Percentiles rank a stretch among this genome's conserved stretches.
phyloP scores from a whole-genome alignment of 2,329 filamentous ascomycete species.

The Knufia fluminis region DNA sequence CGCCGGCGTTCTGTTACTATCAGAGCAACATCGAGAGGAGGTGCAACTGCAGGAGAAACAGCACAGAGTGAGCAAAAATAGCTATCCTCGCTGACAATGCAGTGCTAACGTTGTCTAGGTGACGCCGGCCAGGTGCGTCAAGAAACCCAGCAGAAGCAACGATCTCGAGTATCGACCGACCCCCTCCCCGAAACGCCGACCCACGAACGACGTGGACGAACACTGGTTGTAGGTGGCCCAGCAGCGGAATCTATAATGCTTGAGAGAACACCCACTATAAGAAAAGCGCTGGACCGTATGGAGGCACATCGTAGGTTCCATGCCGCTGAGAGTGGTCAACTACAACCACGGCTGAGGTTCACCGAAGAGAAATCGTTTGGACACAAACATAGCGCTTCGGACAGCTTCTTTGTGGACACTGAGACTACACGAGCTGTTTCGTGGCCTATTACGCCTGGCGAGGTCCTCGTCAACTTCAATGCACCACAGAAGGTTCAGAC shows the following conservation, averaged over 20 bases:
- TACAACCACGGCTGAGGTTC: constrained; percentile 13
- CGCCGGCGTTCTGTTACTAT: constrained; percentile 10
- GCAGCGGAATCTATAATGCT: constrained; percentile 2
- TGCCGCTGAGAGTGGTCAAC: constrained; percentile 21
- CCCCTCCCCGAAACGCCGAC: background rate
- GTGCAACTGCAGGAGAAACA: background rate
- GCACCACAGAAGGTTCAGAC: constrained; percentile 14
- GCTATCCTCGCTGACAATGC: background rate
- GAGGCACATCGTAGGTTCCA: constrained; percentile 21
- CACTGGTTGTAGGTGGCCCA: constrained; percentile 14
- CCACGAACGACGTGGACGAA: constrained; percentile 11
- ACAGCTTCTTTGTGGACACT: constrained; percentile 14
- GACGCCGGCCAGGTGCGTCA: background rate
- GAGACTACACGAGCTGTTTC: constrained; percentile 14
- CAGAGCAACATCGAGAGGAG: background rate
- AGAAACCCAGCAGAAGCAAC: background rate
- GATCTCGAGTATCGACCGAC: constrained; percentile 6
- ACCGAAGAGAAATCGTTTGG: constrained; percentile 9
- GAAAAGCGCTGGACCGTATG: constrained; percentile 18
- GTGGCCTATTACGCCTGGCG: constrained; percentile 15
- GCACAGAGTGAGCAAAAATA: background rate
- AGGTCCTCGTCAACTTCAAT: constrained; percentile 13
- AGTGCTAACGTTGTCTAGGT: background rate
- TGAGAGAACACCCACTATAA: constrained; percentile 12
- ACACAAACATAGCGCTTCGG: constrained; percentile 15